Evolutionary conservation across 2,329 filamentous ascomycete genomes (phyloP).

Genomic region (Colletotrichum sp.): DNA sequence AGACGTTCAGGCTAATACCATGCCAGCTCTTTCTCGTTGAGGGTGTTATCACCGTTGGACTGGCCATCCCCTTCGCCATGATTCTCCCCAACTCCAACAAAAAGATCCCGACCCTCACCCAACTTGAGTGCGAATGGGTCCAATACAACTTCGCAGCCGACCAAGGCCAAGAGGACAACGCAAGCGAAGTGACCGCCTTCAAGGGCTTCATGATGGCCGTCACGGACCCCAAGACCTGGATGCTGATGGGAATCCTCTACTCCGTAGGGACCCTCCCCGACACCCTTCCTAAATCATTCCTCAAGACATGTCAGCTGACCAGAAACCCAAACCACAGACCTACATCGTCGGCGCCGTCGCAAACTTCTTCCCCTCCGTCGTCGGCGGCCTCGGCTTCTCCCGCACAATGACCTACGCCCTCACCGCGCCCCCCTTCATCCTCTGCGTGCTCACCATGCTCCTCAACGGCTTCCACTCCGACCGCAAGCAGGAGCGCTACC

Average conservation of each 20-base stretch:
- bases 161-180: conserved; percentile 15
- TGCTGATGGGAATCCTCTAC: conserved; percentile 36
- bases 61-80: conserved; percentile 13
- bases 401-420: conserved; percentile 25
- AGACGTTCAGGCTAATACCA: rapidly evolving
- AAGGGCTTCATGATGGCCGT: conserved; percentile 30
- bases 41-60: conserved; percentile 18
- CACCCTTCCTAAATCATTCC: background rate
- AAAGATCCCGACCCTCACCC: conserved; percentile 16
- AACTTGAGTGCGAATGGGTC: conserved; percentile 20
- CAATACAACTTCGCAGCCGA: conserved; percentile 19
- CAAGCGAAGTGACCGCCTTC: conserved; percentile 19
- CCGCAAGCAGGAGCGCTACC: conserved; percentile 72
- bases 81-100: conserved; percentile 22
- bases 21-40: conserved; percentile 15
- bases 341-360: conserved; percentile 32
- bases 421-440: conserved; percentile 51
- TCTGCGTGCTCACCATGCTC: conserved; percentile 40
- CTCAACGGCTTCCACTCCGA: conserved; percentile 66
- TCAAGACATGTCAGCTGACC: background rate
- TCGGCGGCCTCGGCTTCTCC: conserved; percentile 25
- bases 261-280: conserved; percentile 5
- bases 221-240: conserved; percentile 39
- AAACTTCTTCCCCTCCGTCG: conserved; percentile 30
- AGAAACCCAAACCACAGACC: conserved; percentile 15